Conservation (phyloP, 495 filamentous ascomycete species). For the Neurospora tetrasperma region DNA sequence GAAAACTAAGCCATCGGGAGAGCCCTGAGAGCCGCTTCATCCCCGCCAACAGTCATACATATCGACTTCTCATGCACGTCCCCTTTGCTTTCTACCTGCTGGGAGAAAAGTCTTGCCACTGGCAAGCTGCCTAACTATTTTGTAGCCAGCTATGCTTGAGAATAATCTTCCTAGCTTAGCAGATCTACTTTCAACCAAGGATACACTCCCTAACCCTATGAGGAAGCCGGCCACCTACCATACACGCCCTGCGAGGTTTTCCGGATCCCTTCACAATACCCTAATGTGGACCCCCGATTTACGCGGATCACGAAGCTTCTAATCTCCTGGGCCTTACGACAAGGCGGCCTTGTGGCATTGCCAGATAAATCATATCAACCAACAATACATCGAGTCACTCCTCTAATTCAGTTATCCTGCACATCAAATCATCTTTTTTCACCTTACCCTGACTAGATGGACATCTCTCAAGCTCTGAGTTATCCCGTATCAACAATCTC, state of each 20-base stretch:
- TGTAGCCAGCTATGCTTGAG: background rate
- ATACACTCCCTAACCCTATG: background rate
- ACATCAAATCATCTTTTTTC: background rate
- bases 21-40: background rate
- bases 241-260: background rate
- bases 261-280: background rate
- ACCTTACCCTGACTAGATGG: background rate
- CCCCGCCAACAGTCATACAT: background rate
- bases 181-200: background rate
- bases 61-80: background rate
- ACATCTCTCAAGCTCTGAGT: background rate
- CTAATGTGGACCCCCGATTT: background rate
- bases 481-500: background rate
- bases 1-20: background rate
- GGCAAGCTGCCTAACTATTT: background rate
- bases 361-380: background rate
- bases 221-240: background rate
- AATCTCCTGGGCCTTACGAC: background rate
- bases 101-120: background rate
- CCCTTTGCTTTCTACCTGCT: background rate
- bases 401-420: background rate
- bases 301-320: background rate
- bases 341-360: background rate
- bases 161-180: background rate
- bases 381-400: background rate